Evolutionary conservation across 306 rosid genomes (phyloP).

Genomic region (Ceratonia siliqua): DNA sequence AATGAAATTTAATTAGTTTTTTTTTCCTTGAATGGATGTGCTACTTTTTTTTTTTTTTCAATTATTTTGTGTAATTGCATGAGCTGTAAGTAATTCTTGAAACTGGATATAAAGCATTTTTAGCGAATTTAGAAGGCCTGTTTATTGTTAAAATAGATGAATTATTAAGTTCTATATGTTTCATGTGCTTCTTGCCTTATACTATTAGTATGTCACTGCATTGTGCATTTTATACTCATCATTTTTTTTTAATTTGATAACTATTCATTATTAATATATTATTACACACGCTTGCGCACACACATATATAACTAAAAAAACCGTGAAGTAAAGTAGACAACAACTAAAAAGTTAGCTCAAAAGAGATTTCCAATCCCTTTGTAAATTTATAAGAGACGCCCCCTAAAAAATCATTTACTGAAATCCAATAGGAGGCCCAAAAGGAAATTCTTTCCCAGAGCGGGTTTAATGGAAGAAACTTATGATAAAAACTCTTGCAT

Average conservation of each 20-base stretch:
- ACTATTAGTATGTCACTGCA: not conserved
- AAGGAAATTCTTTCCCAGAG: too few species aligned
- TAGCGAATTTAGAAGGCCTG: not conserved
- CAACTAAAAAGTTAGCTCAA: too few species aligned
- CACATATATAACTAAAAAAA: too few species aligned
- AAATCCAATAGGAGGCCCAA: too few species aligned
- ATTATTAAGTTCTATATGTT: conserved; percentile 12
- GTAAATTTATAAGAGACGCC: too few species aligned
- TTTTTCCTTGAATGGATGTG: conserved; percentile 19
- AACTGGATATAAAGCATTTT: not conserved
- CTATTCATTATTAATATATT: not conserved
- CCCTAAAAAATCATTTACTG: too few species aligned
- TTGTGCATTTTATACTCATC: conserved; percentile 1
- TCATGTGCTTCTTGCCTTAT: conserved; percentile 21
- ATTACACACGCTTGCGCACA: too few species aligned
- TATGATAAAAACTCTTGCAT: too few species aligned
- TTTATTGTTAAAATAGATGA: conserved; percentile 19
- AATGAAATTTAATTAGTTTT: conserved; percentile 4
- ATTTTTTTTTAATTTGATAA: not conserved
- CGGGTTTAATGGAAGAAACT: too few species aligned
- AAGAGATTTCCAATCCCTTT: too few species aligned
- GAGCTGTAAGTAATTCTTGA: not conserved
- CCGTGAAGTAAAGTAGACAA: too few species aligned
- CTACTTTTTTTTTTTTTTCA: not conserved
- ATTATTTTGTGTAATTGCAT: not conserved